Evolutionary conservation across 139 green algal genomes (phyloP).

Genomic region (Astrephomene gubernaculifera): DNA sequence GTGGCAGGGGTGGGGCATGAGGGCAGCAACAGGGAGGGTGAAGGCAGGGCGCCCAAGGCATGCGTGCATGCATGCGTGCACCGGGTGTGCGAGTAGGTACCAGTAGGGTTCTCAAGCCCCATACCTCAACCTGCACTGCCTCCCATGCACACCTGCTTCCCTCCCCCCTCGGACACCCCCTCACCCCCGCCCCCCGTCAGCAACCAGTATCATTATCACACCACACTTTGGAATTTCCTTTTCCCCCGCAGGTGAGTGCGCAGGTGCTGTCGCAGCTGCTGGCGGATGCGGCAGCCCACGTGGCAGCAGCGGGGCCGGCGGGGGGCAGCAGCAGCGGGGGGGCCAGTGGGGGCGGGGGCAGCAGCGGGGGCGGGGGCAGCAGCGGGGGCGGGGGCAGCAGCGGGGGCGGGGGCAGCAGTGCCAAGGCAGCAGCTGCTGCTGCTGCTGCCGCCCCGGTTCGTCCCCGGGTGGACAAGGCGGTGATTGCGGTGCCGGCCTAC

Average conservation of each 20-base stretch:
- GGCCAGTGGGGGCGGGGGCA: too few species aligned
- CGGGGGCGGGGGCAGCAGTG: too few species aligned
- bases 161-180: background rate
- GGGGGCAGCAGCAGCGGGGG: too few species aligned
- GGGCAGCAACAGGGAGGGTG: background rate
- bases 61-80: too few species aligned
- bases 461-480: slow-evolving; percentile 75
- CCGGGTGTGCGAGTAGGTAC: too few species aligned
- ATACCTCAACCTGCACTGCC: background rate
- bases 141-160: background rate
- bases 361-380: too few species aligned
- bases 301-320: too few species aligned
- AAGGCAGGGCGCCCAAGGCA: background rate
- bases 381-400: too few species aligned
- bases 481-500: slow-evolving; percentile 94
- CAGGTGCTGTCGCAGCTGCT: slow-evolving; percentile 77
- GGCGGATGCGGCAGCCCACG: slow-evolving; percentile 59
- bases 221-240: too few species aligned
- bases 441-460: slow-evolving; percentile 33
- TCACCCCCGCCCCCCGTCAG: background rate
- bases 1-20: background rate
- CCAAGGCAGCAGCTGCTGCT: too few species aligned
- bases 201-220: too few species aligned
- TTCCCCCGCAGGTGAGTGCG: slow-evolving; percentile 37
- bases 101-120: background rate